Base-by-base conservation (phyloP, 208 protist genomes). In the Phytomonas serpens region DNA sequence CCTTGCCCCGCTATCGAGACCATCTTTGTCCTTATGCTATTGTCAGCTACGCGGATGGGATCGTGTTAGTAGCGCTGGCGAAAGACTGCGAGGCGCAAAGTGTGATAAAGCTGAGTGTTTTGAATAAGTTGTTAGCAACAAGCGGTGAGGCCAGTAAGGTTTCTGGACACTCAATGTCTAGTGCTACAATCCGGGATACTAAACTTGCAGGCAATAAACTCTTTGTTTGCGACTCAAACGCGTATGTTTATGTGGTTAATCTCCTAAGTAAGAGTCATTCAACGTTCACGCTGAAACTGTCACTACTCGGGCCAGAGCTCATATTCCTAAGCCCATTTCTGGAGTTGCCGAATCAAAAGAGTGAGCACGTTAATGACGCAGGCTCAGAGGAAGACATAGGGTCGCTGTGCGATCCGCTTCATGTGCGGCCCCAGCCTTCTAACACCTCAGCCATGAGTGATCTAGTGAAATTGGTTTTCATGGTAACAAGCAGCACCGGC, bases 1-100 rank as follows among this genome's bases (percentile, higher is more conserved):
- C 73, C 32, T 31, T 89, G 64, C 42, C 67, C 71, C 71, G 77
- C 13, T 89, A 80, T 52, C 67, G 76, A 23, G 79, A 83, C 68
- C 73, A 78, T 16, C 3, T 64, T 19, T 65, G 47, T 3, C 69
- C 79, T 63, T 84, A 83, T 64, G 69, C 77, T 30, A 71, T 89
- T 42, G 65, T 86, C 68, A 74, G 62, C 13, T 78, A 80, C 70
- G 30, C 47, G 30, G 73, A 76, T 23, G 47, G 52, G 10, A 34
- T 85, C 32, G n/a, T 65, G 57, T 3, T 89, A 16, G 40, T 80
- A 6, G 74, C 84, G 7, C 61, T 85, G 61, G 19, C 52, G 23
- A 37, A 80, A 37, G 70, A 72, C 42, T 42, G n/a, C 47, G 38
- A 31, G 62, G 52, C 69, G 40, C 40, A 19, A 11, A 47, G 16